Conservation (phyloP, 345 rosid genomes). For the Clausena lansium region DNA sequence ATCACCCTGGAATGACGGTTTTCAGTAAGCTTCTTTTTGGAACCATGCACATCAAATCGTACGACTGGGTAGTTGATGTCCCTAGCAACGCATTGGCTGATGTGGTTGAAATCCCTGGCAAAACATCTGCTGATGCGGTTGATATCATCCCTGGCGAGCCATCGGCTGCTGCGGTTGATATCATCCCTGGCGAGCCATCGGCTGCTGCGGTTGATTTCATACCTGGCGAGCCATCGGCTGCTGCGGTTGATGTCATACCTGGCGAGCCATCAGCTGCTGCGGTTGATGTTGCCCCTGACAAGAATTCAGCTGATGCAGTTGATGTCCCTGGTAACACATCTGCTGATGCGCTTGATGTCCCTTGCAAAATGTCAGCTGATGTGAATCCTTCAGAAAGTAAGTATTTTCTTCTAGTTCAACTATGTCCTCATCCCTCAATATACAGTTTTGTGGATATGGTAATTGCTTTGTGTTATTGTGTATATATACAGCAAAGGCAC, state of each 20-base stretch:
- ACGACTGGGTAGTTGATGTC: constrained; percentile 72
- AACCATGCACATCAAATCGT: constrained; percentile 91
- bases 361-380: constrained; percentile 29
- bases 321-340: neutral
- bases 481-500: neutral
- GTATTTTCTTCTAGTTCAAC: constrained; percentile 2
- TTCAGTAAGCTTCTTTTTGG: constrained; percentile 94
- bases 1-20: constrained; percentile 97
- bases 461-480: neutral
- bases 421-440: neutral
- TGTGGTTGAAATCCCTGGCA: constrained; percentile 16
- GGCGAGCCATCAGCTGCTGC: too few species aligned
- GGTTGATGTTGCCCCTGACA: neutral
- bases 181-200: too few species aligned
- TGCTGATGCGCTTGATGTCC: constrained; percentile 36
- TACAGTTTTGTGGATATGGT: neutral
- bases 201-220: neutral
- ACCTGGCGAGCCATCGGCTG: neutral
- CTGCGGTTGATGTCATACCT: neutral
- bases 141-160: constrained; percentile 25
- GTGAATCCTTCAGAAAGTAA: constrained; percentile 32
- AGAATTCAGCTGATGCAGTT: neutral
- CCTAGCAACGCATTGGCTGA: constrained; percentile 29
- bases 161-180: constrained; percentile 4
- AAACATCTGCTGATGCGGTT: neutral